Conservation (phyloP, 441 rosid genomes). For the Bocquillonia castaneifolia region DNA sequence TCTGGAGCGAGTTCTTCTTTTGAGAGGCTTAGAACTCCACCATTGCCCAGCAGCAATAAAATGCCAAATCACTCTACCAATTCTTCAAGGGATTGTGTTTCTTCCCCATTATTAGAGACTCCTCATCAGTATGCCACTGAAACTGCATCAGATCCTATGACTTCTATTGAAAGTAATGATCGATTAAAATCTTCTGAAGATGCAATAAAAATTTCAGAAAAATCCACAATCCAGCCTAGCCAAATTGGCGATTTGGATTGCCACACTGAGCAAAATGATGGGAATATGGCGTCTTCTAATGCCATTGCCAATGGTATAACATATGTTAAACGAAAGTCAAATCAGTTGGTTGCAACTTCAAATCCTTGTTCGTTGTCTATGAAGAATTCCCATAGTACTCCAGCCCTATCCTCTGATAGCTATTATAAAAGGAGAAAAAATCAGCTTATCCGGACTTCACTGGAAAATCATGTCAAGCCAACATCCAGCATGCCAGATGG, state of each 20-base stretch:
- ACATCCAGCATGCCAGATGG: constrained; percentile 30
- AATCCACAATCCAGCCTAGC: constrained; percentile 31
- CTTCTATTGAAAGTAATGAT: constrained; percentile 37
- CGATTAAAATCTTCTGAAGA: constrained; percentile 37
- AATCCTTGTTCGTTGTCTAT: constrained; percentile 29
- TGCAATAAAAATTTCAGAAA: constrained; percentile 35
- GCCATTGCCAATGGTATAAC: constrained; percentile 44
- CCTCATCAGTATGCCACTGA: constrained; percentile 34
- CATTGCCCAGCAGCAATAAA: constrained; percentile 30
- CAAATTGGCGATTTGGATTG: constrained; percentile 33
- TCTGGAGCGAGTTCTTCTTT: constrained; percentile 29
- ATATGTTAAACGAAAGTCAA: constrained; percentile 72
- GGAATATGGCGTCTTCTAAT: constrained; percentile 35
- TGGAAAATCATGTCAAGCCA: constrained; percentile 37
- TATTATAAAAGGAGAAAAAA: constrained; percentile 79
- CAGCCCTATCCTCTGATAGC: constrained; percentile 46
- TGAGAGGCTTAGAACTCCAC: constrained; percentile 48
- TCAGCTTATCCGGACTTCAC: constrained; percentile 73
- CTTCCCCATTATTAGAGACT: constrained; percentile 43
- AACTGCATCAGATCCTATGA: constrained; percentile 31
- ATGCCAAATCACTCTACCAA: constrained; percentile 29
- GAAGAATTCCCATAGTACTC: constrained; percentile 34
- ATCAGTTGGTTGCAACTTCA: constrained; percentile 80
- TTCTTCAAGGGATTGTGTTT: constrained; percentile 33
- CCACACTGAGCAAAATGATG: constrained; percentile 38